Conservation (phyloP, 495 filamentous ascomycete genomes). For the Trichoderma parareesei region DNA sequence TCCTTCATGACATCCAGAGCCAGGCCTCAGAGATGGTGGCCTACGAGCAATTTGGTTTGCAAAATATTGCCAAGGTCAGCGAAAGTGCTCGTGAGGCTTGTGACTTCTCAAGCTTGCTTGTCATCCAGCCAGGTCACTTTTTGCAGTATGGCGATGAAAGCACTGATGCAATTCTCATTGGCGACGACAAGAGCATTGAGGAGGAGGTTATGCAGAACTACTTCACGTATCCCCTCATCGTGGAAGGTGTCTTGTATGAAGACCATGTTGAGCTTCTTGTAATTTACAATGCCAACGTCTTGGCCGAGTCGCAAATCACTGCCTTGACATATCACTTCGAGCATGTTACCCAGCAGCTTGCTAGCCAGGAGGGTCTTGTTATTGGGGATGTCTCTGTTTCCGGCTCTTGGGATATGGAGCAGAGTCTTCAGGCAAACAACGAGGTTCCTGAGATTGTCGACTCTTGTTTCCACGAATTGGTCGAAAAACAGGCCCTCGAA, state of each 20-base stretch:
- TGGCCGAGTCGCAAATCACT: not conserved
- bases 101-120: constrained; percentile 34
- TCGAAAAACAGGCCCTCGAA: constrained; percentile 29
- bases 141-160: not conserved
- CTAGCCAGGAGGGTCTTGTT: not conserved
- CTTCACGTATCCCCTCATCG: not conserved
- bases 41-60: constrained; percentile 40
- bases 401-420: not conserved
- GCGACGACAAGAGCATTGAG: not conserved
- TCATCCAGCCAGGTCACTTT: constrained; percentile 20
- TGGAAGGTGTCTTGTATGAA: not conserved
- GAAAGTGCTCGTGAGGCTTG: constrained; percentile 24
- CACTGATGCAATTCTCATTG: not conserved
- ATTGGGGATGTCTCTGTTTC: not conserved
- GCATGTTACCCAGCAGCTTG: constrained; percentile 23
- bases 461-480: constrained; percentile 40
- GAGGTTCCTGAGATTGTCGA: constrained; percentile 19
- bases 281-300: not conserved
- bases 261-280: not conserved
- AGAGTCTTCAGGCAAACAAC: not conserved
- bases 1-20: constrained; percentile 24
- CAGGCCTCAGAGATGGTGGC: constrained; percentile 29
- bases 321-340: constrained; percentile 11
- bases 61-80: constrained; percentile 29
- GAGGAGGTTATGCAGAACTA: not conserved